Evolutionary conservation across 441 rosid genomes (phyloP).

Genomic region (Bruguiera hainesii): DNA sequence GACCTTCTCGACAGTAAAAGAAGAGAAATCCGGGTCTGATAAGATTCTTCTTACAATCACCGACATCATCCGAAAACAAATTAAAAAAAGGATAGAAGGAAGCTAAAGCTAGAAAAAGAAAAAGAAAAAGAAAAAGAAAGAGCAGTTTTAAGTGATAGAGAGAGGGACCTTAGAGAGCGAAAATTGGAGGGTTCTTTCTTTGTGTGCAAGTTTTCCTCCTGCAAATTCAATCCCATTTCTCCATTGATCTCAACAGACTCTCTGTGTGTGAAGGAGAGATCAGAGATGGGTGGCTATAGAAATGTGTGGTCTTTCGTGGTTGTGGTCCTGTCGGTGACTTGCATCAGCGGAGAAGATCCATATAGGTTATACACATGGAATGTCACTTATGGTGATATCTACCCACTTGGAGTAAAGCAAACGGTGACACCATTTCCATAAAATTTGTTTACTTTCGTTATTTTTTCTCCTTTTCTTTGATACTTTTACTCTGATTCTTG

Average conservation of each 20-base stretch:
- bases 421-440: constrained; percentile 36
- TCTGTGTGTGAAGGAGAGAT: constrained; percentile 6
- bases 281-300: constrained; percentile 19
- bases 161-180: constrained; percentile 19
- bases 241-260: background rate
- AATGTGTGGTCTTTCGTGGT: constrained; percentile 12
- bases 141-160: background rate
- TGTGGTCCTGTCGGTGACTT: constrained; percentile 15
- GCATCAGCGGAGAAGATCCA: constrained; percentile 58
- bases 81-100: background rate
- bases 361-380: constrained; percentile 84
- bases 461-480: background rate
- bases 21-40: background rate
- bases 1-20: background rate
- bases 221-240: constrained; percentile 9
- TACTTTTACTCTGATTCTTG: background rate
- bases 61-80: constrained; percentile 7
- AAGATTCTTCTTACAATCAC: constrained; percentile 9
- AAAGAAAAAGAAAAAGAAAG: background rate
- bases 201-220: constrained; percentile 16
- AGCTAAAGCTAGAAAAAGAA: constrained; percentile 10
- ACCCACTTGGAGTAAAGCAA: constrained; percentile 81
- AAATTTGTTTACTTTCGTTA: background rate
- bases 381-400: constrained; percentile 71
- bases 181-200: background rate